These are phyloP conservation scores for Picochlorum costavermella DNA, from an alignment of 139 green algal species.

Conservation along the genomic window DNA sequence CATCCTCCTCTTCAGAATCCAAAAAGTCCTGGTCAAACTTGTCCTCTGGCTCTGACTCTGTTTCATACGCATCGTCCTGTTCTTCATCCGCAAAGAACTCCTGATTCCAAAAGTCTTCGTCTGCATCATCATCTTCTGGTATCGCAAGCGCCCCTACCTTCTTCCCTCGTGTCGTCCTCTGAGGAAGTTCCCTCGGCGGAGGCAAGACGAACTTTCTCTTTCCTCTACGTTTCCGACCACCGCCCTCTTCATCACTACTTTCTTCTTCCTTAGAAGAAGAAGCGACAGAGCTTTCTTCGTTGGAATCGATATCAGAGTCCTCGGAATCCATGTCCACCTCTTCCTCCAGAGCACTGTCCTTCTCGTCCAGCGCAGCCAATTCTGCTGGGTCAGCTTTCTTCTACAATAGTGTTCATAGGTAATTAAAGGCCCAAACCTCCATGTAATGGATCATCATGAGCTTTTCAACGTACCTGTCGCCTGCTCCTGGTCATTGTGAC, in stretches of 20 bases:
- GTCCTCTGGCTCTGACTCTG: slow-evolving; percentile 54
- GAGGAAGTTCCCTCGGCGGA: slow-evolving; percentile 32
- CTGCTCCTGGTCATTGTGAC: no score
- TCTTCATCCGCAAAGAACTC: slow-evolving; percentile 69
- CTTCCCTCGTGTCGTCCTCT: slow-evolving; percentile 37
- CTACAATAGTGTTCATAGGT: not conserved
- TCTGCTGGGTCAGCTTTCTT: not conserved
- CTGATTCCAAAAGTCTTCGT: slow-evolving; percentile 80
- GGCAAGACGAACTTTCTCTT: slow-evolving; percentile 8
- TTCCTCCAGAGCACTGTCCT: slow-evolving; percentile 15
- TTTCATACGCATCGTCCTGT: slow-evolving; percentile 56
- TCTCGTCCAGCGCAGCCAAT: not conserved
- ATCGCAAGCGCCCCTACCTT: slow-evolving; percentile 25
- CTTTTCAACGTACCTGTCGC: no score
- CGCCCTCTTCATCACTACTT: slow-evolving; percentile 5
- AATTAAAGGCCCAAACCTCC: no score
- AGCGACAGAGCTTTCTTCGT: not conserved
- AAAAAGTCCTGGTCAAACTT: slow-evolving; percentile 71
- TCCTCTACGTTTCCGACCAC: not conserved
- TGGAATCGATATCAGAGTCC: not conserved
- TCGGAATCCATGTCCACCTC: not conserved
- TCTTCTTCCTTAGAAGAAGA: slow-evolving; percentile 9
- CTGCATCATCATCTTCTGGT: slow-evolving; percentile 36
- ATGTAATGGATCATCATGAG: no score
- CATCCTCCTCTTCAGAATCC: slow-evolving; percentile 43